Conservation (phyloP, 2,329 filamentous ascomycete species). For the Fusarium sp. region DNA sequence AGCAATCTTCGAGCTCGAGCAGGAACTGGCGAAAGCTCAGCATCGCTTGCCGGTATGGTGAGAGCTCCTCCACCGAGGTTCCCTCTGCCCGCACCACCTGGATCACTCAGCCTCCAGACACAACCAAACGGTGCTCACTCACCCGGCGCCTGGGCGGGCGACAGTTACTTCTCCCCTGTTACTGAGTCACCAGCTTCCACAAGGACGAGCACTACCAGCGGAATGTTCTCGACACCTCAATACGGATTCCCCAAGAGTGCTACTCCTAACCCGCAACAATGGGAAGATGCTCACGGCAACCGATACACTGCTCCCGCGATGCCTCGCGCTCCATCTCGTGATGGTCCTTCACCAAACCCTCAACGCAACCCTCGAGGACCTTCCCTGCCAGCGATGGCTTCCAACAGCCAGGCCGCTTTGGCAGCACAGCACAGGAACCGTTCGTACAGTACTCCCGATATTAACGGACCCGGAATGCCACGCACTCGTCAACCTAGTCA, state of each 20-base stretch:
- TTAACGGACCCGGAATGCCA: conserved; percentile 75
- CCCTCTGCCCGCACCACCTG: conserved; percentile 69
- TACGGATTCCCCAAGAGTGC: conserved; percentile 78
- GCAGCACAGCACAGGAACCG: conserved; percentile 78
- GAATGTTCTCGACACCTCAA: conserved; percentile 69
- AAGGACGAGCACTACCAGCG: conserved; percentile 78
- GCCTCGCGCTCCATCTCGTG: conserved; percentile 82
- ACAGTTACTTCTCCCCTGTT: conserved; percentile 94
- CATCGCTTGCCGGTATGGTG: conserved; percentile 66
- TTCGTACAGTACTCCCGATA: conserved; percentile 95
- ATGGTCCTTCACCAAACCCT: conserved; percentile 74
- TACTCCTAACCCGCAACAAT: conserved; percentile 70
- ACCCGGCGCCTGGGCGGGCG: conserved; percentile 71
- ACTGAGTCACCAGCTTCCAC: conserved; percentile 82
- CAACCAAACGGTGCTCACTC: conserved; percentile 62
- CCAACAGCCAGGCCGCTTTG: conserved; percentile 61
- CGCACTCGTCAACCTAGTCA: conserved; percentile 66
- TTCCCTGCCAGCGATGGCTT: conserved; percentile 79
- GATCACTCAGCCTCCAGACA: conserved; percentile 76
- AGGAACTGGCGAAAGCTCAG: conserved; percentile 75
- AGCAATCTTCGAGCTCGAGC: conserved; percentile 81
- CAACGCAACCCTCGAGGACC: conserved; percentile 79
- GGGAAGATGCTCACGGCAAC: conserved; percentile 80
- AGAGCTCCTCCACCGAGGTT: conserved; percentile 77
- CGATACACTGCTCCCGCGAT: conserved; percentile 91